Conservation (phyloP, 2,329 filamentous ascomycete species). For the Hirsutella thompsonii region DNA sequence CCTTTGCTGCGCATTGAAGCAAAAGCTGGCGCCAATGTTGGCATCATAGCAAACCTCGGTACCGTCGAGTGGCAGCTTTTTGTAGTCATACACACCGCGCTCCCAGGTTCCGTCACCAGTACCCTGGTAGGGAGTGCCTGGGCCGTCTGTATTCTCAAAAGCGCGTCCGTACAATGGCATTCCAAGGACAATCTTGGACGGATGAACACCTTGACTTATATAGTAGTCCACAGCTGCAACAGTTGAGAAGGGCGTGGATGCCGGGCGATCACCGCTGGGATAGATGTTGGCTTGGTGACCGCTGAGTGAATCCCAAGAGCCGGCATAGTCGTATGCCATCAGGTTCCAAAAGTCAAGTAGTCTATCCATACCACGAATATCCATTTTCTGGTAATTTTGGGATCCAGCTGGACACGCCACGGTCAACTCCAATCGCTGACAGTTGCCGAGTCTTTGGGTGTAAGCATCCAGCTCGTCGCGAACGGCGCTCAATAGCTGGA, state of each 20-base stretch:
- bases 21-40: conserved; percentile 59
- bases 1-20: conserved; percentile 50
- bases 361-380: conserved; percentile 50
- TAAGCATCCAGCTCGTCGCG: conserved; percentile 47
- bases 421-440: conserved; percentile 49
- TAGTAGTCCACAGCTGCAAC: conserved; percentile 60
- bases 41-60: conserved; percentile 52
- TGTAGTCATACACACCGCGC: conserved; percentile 77
- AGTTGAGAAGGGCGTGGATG: conserved; percentile 67
- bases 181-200: conserved; percentile 70
- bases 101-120: conserved; percentile 77
- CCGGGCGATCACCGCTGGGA: conserved; percentile 40
- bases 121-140: conserved; percentile 56
- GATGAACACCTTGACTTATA: conserved; percentile 45
- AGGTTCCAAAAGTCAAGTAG: conserved; percentile 65
- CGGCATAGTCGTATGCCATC: conserved; percentile 84
- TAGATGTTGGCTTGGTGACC: conserved; percentile 77
- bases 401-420: conserved; percentile 52
- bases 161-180: conserved; percentile 88
- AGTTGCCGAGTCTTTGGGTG: conserved; percentile 24
- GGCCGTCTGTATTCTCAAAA: conserved; percentile 67
- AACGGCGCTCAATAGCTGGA: conserved; percentile 43
- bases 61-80: conserved; percentile 60
- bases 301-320: conserved; percentile 59
- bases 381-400: conserved; percentile 48